Base-by-base conservation (phyloP, 495 filamentous ascomycete species). In the Wilcoxina mikolae region DNA sequence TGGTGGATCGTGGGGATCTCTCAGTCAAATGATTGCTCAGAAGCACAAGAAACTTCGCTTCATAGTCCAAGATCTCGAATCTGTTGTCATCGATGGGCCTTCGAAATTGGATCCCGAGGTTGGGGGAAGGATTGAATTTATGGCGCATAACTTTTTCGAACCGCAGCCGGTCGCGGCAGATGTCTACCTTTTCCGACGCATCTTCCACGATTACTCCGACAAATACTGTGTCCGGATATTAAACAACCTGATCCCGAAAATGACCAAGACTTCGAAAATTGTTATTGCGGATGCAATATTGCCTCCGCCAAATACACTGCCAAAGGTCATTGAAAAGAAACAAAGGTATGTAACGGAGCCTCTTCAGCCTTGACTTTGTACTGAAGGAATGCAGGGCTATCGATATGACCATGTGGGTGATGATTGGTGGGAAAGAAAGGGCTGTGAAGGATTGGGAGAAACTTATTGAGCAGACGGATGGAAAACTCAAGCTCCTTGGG, bases 151-250 rank as follows among this genome's bases (percentile, higher is more conserved):
- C 52, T 73, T 80, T 56, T 73, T 76, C 64, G 48, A 68, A 26
- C 58, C 63, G 3, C 75, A 80, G 58, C 68, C 72, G 0, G 59
- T 74, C 4, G 53, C 58, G n/a, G 78, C 77, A 3, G 74, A 78
- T 42, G 68, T 75, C 11, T 80, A 79, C 56, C 68, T 80, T 33
- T 59, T 78, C 25, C 72, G 77, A 24, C 65, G 69, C 52, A 70
- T 79, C 22, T 56, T 80, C n/a, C 77, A 80, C 55, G 74, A 79
- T 56, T 72, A 72, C 68, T 58, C 69, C 3, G 68, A 74, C 25
- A 55, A 62, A n/a, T 67, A 76, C 25, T 69, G 66, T 2, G 51
- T 68, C 2, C 65, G 58, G 23, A 74, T 77, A 48, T 55, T 80
- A 4, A 59, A 57, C 20, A 66, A 70, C 5, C 53, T 76, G 4